phyloP scores from a whole-genome alignment of 2,329 filamentous ascomycete species.

The Colletotrichum scovillei region DNA sequence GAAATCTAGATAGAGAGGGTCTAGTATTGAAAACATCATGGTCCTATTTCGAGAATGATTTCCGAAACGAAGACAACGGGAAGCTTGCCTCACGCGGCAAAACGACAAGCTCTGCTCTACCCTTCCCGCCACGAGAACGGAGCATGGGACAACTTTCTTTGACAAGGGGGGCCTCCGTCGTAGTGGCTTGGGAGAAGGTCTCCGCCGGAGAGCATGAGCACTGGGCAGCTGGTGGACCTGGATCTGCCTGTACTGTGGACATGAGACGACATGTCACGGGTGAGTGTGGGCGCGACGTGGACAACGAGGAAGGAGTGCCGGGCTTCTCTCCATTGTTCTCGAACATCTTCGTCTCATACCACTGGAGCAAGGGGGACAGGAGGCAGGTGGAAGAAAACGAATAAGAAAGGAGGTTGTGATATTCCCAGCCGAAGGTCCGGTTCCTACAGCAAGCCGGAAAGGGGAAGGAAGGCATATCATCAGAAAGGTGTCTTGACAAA shows the following conservation, averaged over 20 bases:
- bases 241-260: slow-evolving; percentile 21
- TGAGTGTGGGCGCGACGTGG: neutral
- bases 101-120: neutral
- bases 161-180: neutral
- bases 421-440: neutral
- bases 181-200: slow-evolving; percentile 6
- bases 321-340: slow-evolving; percentile 14
- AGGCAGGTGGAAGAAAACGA: neutral
- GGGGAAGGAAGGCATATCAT: neutral
- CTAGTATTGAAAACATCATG: neutral
- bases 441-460: neutral
- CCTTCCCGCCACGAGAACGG: neutral
- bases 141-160: neutral
- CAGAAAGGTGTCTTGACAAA: neutral
- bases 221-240: slow-evolving; percentile 20
- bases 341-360: slow-evolving; percentile 23
- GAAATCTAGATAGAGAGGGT: neutral
- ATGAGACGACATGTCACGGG: slow-evolving; percentile 25
- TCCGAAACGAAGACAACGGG: slow-evolving; percentile 19
- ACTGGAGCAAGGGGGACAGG: neutral
- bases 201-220: slow-evolving; percentile 14
- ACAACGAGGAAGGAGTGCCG: neutral
- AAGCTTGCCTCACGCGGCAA: neutral
- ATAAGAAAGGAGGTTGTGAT: neutral
- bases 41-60: slow-evolving; percentile 17